Evolutionary conservation across 805 yeast species (phyloP), one percentile per base, ranked within the genome.

Genomic region (Yamadazyma kitorensis): DNA sequence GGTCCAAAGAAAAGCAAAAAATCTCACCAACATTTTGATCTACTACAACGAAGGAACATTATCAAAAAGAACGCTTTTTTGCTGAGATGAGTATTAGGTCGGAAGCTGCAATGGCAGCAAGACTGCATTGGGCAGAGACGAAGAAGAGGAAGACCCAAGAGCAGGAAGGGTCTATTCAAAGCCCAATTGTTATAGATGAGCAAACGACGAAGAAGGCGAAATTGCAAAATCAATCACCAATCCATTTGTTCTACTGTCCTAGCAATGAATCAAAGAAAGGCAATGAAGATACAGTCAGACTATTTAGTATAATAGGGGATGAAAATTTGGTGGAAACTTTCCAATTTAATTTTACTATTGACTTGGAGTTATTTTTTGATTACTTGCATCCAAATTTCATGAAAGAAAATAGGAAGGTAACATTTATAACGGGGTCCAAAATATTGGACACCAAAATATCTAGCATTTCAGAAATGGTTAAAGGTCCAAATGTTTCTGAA

Each of bases 321-420:
- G 27, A 43, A 4, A 57, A 60, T 6, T 41, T 76, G 13, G 29
- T 29, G 6, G 57, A 55, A 29, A 58, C 74, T 0, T 64, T 59
- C 37, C 67, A 76, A 22, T 76, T 76, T 54, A 74, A 76, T 42
- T 77, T 61, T 45, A 70, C 59, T 28, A 66, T 64, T 11, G 71
- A 74, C 5, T 42, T 74, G 30, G 64, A 61, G 21, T 56, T 60
- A 27, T 45, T 75, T 10, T 45, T 71, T 2, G 45, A 53, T 1
- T 58, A 54, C 23, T 40, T 64, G 9, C 61, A 59, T 40, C 55
- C 54, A 5, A 39, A 43, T 10, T 48, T 61, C 18, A 27, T 40
- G 2, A 24, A 30, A 3, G 29, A 48, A 2, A 34, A 33, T 23
- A 41, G 50, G 29, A 51, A 37, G 21, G 41, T 61, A 12, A 59